phyloP scores from a whole-genome alignment of 495 filamentous ascomycete genomes.

The Tuber umbilicatum region DNA sequence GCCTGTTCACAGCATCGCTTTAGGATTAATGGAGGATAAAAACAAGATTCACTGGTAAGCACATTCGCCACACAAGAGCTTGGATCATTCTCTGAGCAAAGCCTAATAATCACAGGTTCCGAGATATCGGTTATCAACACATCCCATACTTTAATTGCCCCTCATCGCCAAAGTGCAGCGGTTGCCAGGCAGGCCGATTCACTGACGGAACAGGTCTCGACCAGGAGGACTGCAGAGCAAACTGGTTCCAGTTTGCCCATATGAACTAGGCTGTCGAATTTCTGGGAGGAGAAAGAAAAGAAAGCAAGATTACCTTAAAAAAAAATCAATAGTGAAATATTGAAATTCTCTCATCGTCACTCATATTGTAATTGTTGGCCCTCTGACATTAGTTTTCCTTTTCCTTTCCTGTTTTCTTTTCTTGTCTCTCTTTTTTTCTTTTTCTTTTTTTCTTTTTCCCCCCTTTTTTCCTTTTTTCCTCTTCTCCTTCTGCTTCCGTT shows the following conservation, averaged over 20 bases:
- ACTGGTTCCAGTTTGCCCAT: constrained; percentile 92
- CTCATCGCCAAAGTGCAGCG: constrained; percentile 87
- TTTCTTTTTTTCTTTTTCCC: not conserved
- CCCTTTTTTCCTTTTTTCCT: not conserved
- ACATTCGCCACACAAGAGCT: not conserved
- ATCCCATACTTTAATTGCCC: constrained; percentile 99
- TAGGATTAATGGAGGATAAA: constrained; percentile 86
- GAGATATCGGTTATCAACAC: constrained; percentile 97
- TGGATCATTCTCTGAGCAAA: not conserved
- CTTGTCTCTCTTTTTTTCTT: too few relatives aligned
- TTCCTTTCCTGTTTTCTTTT: not conserved
- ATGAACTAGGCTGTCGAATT: constrained; percentile 54
- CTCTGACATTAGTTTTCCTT: not conserved
- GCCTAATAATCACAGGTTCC: constrained; percentile 62
- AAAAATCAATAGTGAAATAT: not conserved
- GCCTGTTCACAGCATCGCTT: constrained; percentile 90
- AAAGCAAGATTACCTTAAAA: not conserved
- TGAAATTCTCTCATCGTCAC: not conserved
- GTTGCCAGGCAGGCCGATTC: constrained; percentile 76
- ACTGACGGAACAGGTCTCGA: constrained; percentile 79
- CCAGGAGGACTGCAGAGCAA: constrained; percentile 89
- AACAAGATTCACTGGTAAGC: constrained; percentile 89
- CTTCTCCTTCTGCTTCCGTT: too few relatives aligned
- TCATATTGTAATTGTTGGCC: not conserved
- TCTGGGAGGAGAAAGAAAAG: constrained; percentile 12